Percentiles rank a stretch among this genome's conserved stretches.
Evolutionary conservation across 2,329 filamentous ascomycete genomes (phyloP).

Genomic region (Colletotrichum neosansevieriae): DNA sequence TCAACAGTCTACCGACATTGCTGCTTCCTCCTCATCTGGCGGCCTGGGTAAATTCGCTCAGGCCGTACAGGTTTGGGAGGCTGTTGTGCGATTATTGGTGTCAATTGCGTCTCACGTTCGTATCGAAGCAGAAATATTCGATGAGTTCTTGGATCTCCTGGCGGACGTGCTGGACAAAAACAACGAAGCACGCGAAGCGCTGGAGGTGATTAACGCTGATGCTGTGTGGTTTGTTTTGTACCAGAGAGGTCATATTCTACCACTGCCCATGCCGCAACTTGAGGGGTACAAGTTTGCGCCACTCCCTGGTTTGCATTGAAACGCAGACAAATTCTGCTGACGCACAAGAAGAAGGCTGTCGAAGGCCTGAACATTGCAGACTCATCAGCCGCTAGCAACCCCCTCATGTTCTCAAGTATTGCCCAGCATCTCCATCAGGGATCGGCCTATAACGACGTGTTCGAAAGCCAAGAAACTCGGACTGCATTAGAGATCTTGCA

Average conservation of each 20-base stretch:
- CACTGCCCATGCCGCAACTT: slow-evolving; percentile 54
- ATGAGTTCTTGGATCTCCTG: slow-evolving; percentile 76
- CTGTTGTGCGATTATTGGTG: slow-evolving; percentile 68
- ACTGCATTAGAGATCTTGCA: no score
- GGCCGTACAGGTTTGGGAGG: slow-evolving; percentile 73
- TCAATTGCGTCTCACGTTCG: slow-evolving; percentile 72
- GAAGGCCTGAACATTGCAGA: no score
- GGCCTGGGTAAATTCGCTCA: slow-evolving; percentile 71
- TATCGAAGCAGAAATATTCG: slow-evolving; percentile 77
- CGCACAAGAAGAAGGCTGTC: background rate
- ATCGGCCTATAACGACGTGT: no score
- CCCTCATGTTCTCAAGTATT: no score
- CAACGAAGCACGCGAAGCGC: slow-evolving; percentile 63
- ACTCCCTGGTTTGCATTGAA: slow-evolving; percentile 34
- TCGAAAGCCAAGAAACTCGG: no score
- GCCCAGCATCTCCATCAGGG: no score
- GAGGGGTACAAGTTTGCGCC: slow-evolving; percentile 56
- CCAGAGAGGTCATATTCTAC: slow-evolving; percentile 56
- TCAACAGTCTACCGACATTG: slow-evolving; percentile 34
- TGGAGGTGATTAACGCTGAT: slow-evolving; percentile 77
- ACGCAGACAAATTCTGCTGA: background rate
- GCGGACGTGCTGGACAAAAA: slow-evolving; percentile 62
- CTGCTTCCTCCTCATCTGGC: slow-evolving; percentile 40
- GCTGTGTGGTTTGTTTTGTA: slow-evolving; percentile 79
- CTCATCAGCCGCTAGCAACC: no score